Conservation (phyloP, 805 yeast genomes). For the Grigorovia humatica region DNA sequence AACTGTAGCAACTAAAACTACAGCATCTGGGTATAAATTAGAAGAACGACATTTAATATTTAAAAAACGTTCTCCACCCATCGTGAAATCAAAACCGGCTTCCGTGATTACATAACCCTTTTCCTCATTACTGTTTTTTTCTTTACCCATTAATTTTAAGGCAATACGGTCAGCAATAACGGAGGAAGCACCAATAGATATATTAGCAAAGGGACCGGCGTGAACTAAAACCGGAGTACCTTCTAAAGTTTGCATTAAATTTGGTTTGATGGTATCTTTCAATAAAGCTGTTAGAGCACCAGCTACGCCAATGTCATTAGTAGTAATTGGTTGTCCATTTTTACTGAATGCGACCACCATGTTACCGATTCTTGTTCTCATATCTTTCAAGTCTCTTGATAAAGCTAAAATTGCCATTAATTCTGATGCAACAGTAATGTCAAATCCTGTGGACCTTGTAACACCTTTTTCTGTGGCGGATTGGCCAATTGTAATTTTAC, state of each 20-base stretch:
- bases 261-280: slow-evolving; percentile 95
- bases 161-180: slow-evolving; percentile 91
- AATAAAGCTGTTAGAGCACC: slow-evolving; percentile 92
- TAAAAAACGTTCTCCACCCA: slow-evolving; percentile 98
- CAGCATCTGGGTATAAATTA: slow-evolving; percentile 79
- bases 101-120: slow-evolving; percentile 90
- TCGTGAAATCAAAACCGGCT: slow-evolving; percentile 97
- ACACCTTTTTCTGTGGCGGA: slow-evolving; percentile 90
- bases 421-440: slow-evolving; percentile 92
- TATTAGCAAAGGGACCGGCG: slow-evolving; percentile 97
- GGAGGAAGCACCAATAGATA: slow-evolving; percentile 93
- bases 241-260: slow-evolving; percentile 92
- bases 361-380: slow-evolving; percentile 78
- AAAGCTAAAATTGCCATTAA: slow-evolving; percentile 92
- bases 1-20: slow-evolving; percentile 90
- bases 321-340: slow-evolving; percentile 74
- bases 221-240: slow-evolving; percentile 97
- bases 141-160: slow-evolving; percentile 71
- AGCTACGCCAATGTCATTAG: slow-evolving; percentile 90
- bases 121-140: slow-evolving; percentile 28
- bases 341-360: slow-evolving; percentile 80
- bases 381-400: slow-evolving; percentile 64
- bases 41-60: slow-evolving; percentile 92
- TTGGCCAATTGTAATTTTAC: slow-evolving; percentile 83
- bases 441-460: slow-evolving; percentile 82